Base-by-base conservation (phyloP, 106 monocot genomes). In the Hemerocallis citrina region DNA sequence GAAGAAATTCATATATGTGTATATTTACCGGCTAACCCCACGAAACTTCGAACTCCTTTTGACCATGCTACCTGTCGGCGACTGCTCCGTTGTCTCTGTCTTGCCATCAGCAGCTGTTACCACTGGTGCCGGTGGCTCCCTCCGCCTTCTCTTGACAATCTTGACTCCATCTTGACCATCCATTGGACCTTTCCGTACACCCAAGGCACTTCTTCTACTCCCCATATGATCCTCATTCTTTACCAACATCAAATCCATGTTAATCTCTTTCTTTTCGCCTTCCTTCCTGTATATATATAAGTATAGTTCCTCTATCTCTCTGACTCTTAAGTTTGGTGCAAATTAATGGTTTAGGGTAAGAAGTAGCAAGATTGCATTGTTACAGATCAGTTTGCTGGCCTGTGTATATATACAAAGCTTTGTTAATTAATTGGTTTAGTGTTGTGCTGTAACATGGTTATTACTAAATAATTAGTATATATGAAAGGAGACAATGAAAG, bases 91-190 rank as follows among this genome's bases (percentile, higher is more conserved):
- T 11, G 10, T 24, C 6, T 59, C 54, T 12, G 21, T 35, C 20
- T 30, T 48, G 30, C 32, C 30, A n/a, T 42, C 12, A 3, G 1
- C 40, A 6, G 34, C 43, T 5, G 35, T 29, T 7, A 63, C n/a
- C 0, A 38, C 52, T 43, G 50, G 19, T 6, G 52, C 20, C 9
- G 68, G 52, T n/a, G 66, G 46, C 55, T 69, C 63, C 22, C 75
- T 41, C 12, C 75, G 34, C 28, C 75, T 34, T 47, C 75, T 69
- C 63, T 64, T 75, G 52, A 68, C 28, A 2, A 34, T 54, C 52
- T 68, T 68, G 3, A 6, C 15, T 3, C 29, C 15, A 7, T 4
- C 46, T 13, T 34, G 43, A 34, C 55, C 47, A 7, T 45, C 56
- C 36, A 32, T n/a, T 22, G 34, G 5, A 6, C 20, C 46, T 11